Evolutionary conservation across 352 stramenopile species (phyloP).

Genomic region (Globisporangium alternatum): DNA sequence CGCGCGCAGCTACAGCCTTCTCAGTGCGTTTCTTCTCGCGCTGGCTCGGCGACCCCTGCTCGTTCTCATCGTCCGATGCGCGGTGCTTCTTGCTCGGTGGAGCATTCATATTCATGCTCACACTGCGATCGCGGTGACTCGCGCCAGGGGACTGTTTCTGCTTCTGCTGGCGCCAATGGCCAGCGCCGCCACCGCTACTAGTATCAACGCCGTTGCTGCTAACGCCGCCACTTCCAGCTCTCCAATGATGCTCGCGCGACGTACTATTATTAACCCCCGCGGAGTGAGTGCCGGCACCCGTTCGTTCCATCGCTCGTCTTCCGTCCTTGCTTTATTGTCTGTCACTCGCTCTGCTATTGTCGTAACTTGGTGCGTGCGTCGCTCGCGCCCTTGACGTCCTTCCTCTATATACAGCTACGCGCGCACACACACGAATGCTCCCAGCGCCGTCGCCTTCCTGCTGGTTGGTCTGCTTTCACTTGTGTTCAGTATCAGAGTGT

Average conservation of each 20-base stretch:
- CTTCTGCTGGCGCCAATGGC: conserved; percentile 10
- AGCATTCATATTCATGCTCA: conserved; percentile 68
- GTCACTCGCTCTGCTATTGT: not conserved
- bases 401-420: not conserved
- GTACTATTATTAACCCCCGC: conserved; percentile 16
- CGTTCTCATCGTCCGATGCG: conserved; percentile 71
- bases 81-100: conserved; percentile 80
- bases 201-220: conserved; percentile 1
- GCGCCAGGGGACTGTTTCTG: conserved; percentile 13
- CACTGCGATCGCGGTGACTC: conserved; percentile 50
- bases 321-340: not conserved
- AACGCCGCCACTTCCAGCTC: not conserved
- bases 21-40: conserved; percentile 6
- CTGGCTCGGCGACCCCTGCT: conserved; percentile 24
- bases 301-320: conserved; percentile 3
- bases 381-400: not conserved
- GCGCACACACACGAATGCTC: not conserved
- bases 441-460: not conserved
- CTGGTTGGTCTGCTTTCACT: not conserved
- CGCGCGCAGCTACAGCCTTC: not conserved
- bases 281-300: not conserved
- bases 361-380: not conserved
- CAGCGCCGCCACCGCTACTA: not conserved
- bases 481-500: conserved; percentile 9
- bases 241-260: conserved; percentile 1